These are phyloP conservation scores for Alternaria triticimaculans DNA, from an alignment of 2,329 filamentous ascomycete genomes.

Conservation along the genomic window DNA sequence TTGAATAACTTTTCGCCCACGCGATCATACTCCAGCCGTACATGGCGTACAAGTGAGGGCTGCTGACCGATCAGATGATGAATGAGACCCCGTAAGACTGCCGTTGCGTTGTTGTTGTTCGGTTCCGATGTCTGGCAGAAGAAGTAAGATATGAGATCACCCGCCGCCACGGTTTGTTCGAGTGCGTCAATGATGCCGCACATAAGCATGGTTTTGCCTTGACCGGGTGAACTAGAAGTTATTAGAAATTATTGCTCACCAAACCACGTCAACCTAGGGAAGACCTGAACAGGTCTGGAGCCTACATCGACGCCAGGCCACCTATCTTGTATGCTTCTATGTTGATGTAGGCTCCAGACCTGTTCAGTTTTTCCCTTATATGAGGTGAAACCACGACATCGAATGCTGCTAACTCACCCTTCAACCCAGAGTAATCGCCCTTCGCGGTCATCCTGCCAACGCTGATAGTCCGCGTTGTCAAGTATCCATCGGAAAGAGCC, in stretches of 20 bases:
- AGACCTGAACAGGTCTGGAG: no score
- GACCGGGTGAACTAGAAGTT: background rate
- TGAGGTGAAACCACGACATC: no score
- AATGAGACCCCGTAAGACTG: background rate
- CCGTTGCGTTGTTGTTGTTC: background rate
- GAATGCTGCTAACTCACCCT: background rate
- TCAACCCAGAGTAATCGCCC: background rate
- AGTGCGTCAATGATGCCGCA: background rate
- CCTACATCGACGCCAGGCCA: no score
- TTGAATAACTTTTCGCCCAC: background rate
- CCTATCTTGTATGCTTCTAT: no score
- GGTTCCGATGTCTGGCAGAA: background rate
- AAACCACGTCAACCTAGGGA: no score
- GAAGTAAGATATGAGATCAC: background rate
- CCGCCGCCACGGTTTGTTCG: no score
- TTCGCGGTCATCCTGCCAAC: background rate
- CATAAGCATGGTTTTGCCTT: background rate
- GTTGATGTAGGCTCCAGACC: no score
- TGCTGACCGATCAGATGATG: background rate
- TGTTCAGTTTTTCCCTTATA: no score
- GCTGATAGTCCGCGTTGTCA: background rate
- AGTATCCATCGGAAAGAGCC: background rate
- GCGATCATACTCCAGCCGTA: background rate
- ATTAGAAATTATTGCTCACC: no score
- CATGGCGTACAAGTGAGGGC: background rate